Evolutionary conservation across 805 yeast species (phyloP), one percentile per base, ranked within the genome.

Genomic region (Nakazawaea ernobii): DNA sequence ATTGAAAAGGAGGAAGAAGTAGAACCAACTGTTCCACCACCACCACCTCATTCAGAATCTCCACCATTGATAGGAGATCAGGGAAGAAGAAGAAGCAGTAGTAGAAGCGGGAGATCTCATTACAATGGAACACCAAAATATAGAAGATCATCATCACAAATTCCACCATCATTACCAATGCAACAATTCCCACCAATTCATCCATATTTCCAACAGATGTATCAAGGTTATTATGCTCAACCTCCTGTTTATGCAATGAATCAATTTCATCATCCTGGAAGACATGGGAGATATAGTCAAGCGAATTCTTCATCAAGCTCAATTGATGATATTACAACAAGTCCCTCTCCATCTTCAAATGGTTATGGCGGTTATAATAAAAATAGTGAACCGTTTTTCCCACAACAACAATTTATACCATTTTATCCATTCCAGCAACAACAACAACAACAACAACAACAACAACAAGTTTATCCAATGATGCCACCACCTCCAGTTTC

Each of bases 261-360:
- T 30, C 7, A 15, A 20, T 20, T 20, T 14, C 27, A 28, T 24
- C 35, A 35, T n/a, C 14, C 17, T 29, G 33, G 33, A 17, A 38
- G 26, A 7, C 17, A 38, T 13, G 30, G 32, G 6, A 30, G 39
- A 17, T 8, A 11, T 29, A 32, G 43, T n/a, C 20, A 33, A 32
- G 24, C 32, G 24, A 40, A 40, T 20, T 46, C 49, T 1, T 46
- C 49, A 8, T 41, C 49, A 8, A 37, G 42, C 26, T 40, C 45
- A 32, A 3, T 37, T 8, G 32, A 46, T 36, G 45, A 46, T n/a
- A 26, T 43, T 15, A 39, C 37, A 10, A 8, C 47, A 17, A 30
- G 42, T 30, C 42, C 47, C 5, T 38, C 47, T 30, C 42, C 47
- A n/a, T 32, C 47, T 6, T 42, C 47, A 37, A 29, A 37, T 26